Evolutionary conservation across 1,284 basidiomycete species (phyloP).

Genomic region (Boletus sp.): DNA sequence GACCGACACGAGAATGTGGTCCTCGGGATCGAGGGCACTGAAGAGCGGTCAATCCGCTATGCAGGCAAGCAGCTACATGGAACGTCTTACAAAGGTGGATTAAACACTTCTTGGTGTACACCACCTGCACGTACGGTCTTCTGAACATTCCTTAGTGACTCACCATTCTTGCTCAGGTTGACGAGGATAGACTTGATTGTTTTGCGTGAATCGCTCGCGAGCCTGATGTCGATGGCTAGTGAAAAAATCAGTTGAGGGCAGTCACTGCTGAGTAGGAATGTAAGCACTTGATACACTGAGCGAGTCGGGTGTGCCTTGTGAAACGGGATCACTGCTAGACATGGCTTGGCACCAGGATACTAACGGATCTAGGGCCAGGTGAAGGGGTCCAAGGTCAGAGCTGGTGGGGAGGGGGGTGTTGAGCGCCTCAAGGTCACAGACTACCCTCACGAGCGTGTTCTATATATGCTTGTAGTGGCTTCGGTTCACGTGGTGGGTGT

Average conservation of each 20-base stretch:
- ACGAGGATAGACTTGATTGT: conserved; percentile 5
- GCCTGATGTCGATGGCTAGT: conserved; percentile 10
- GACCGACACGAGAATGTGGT: conserved; percentile 3
- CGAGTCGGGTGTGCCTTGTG: not conserved
- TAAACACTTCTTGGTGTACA: not conserved
- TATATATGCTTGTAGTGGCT: too few species aligned
- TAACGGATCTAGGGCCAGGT: too few species aligned
- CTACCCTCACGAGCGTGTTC: too few species aligned
- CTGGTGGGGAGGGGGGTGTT: too few species aligned
- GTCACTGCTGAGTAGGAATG: not conserved
- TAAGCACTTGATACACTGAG: conserved; percentile 8
- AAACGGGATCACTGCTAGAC: too few species aligned
- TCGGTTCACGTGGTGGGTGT: too few species aligned
- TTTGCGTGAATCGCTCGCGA: conserved; percentile 6
- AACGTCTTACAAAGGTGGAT: conserved; percentile 7
- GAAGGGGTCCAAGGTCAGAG: too few species aligned
- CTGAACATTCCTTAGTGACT: not conserved
- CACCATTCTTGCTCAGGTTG: not conserved
- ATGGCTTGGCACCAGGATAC: too few species aligned
- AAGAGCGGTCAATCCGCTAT: too few species aligned
- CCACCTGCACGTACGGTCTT: not conserved
- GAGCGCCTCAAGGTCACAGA: too few species aligned
- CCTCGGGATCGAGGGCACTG: conserved; percentile 4
- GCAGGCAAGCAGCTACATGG: too few species aligned
- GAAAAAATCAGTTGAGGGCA: not conserved